Conservation (phyloP, 2,329 filamentous ascomycete species). For the Hypoxylon sp. region DNA sequence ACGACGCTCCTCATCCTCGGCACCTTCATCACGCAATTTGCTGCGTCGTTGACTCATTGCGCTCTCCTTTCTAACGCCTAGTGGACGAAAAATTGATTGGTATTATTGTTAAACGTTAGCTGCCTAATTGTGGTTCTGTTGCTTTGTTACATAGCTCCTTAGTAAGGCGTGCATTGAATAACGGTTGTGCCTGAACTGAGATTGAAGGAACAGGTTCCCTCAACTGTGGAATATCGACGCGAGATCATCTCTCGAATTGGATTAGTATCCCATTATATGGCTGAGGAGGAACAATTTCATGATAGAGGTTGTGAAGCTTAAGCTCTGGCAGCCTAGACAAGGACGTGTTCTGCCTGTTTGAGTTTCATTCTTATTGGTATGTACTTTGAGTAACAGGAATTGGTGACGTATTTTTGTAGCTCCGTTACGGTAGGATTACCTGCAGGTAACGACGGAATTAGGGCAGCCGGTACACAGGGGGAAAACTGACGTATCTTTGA, state of each 20-base stretch:
- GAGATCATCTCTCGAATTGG: neutral
- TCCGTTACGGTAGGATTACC: constrained; percentile 1
- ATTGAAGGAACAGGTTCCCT: neutral
- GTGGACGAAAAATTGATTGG: neutral
- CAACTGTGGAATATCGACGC: neutral
- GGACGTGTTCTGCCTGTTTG: constrained; percentile 27
- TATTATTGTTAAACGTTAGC: constrained; percentile 1
- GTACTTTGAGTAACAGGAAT: neutral
- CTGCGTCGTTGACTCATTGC: constrained; percentile 55
- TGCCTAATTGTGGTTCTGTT: neutral
- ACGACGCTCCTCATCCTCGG: constrained; percentile 65
- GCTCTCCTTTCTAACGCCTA: neutral
- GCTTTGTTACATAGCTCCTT: neutral
- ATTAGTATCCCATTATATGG: neutral
- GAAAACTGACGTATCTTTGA: neutral
- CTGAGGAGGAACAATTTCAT: neutral
- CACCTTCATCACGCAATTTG: constrained; percentile 57
- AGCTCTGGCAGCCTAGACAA: constrained; percentile 11
- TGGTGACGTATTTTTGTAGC: constrained; percentile 9
- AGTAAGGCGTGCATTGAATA: neutral
- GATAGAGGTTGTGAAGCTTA: neutral
- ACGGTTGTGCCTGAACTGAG: neutral
- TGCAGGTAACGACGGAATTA: neutral
- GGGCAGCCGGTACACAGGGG: neutral
- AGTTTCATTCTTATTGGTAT: constrained; percentile 3